These are phyloP conservation scores for Monilinia fructigena DNA, from an alignment of 2,329 filamentous ascomycete species.

Conservation along the genomic window DNA sequence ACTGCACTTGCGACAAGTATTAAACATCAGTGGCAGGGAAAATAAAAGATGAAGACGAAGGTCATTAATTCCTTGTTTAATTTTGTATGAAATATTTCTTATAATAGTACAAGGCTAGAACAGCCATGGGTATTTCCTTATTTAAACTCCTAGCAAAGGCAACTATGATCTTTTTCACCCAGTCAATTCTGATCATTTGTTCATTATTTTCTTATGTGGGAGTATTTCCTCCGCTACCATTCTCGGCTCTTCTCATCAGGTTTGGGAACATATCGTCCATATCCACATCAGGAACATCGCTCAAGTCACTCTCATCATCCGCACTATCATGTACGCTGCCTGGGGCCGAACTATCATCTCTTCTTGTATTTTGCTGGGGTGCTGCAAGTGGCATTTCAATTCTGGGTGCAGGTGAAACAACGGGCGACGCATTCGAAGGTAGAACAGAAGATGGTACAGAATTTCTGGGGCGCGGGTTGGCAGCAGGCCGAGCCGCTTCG, in stretches of 20 bases:
- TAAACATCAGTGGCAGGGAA: neutral
- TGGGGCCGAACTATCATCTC: constrained; percentile 39
- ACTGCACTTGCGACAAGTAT: neutral
- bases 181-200: too few species aligned
- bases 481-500: constrained; percentile 37
- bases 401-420: constrained; percentile 41
- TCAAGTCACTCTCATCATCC: constrained; percentile 55
- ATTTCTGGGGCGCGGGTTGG: constrained; percentile 38
- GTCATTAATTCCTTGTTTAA: neutral
- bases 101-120: constrained; percentile 8
- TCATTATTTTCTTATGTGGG: neutral
- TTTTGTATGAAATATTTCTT: neutral
- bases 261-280: constrained; percentile 31
- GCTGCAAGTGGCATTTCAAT: constrained; percentile 36
- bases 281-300: constrained; percentile 46
- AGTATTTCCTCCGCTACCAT: constrained; percentile 7
- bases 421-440: constrained; percentile 40
- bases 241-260: constrained; percentile 20
- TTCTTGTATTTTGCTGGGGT: constrained; percentile 34
- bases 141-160: constrained; percentile 14
- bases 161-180: neutral
- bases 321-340: constrained; percentile 50
- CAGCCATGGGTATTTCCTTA: constrained; percentile 12
- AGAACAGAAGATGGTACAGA: neutral
- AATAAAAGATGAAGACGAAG: neutral